Evolutionary conservation across 495 filamentous ascomycete species (phyloP).

Genomic region (Platismatia glauca): DNA sequence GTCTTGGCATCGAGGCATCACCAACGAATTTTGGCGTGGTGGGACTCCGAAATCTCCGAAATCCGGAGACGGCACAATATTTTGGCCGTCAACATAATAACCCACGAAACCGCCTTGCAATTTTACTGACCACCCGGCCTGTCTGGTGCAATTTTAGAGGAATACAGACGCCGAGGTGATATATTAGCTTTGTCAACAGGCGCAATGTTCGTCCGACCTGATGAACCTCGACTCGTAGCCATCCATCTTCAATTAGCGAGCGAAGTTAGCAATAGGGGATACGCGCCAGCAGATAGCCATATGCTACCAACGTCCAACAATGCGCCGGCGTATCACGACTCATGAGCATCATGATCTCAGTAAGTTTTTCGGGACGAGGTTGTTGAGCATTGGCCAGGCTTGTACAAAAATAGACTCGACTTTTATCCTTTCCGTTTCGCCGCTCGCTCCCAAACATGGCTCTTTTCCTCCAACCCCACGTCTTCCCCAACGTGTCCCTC

Average conservation of each 20-base stretch:
- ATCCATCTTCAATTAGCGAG: background rate
- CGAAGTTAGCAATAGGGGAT: background rate
- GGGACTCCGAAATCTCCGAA: too few relatives aligned
- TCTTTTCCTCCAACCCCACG: conserved; percentile 19
- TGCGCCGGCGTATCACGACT: background rate
- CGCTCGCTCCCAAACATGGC: conserved; percentile 17
- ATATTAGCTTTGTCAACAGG: background rate
- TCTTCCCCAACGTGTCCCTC: conserved; percentile 55
- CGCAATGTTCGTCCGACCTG: background rate
- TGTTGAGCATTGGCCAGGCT: background rate
- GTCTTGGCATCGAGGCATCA: background rate
- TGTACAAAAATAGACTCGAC: background rate
- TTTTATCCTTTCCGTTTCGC: conserved; percentile 2
- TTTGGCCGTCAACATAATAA: background rate
- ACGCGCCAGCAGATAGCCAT: background rate
- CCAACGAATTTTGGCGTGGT: background rate
- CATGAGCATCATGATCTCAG: background rate
- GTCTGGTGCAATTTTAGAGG: too few relatives aligned
- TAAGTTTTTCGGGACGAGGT: background rate
- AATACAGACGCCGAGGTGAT: too few relatives aligned
- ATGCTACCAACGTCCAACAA: background rate
- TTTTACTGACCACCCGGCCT: too few relatives aligned
- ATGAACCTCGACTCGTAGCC: background rate
- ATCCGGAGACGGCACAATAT: background rate
- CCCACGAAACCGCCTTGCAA: background rate